These are phyloP conservation scores for Lepidopterella palustris DNA, from an alignment of 495 filamentous ascomycete genomes.

Conservation along the genomic window DNA sequence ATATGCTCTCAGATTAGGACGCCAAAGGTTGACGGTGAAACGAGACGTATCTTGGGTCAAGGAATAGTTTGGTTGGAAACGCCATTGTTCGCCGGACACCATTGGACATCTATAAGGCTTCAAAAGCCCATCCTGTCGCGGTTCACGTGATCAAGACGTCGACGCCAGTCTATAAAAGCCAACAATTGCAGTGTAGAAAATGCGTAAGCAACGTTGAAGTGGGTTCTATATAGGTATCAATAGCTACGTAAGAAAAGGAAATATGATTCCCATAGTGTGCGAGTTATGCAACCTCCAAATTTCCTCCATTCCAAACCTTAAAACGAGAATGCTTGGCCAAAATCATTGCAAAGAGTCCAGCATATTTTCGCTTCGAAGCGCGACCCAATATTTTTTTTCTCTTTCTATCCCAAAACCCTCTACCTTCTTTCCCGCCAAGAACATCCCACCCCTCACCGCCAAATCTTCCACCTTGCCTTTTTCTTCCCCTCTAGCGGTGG, in stretches of 20 bases:
- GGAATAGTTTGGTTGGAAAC: too few species aligned
- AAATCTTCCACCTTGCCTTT: slow-evolving; percentile 27
- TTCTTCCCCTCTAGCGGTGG: slow-evolving; percentile 3
- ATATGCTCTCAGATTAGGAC: too few species aligned
- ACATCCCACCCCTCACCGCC: slow-evolving; percentile 6
- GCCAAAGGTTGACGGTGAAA: too few species aligned
- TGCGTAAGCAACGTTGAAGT: background rate
- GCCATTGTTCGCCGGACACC: too few species aligned
- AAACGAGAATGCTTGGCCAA: too few species aligned
- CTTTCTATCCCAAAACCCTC: background rate
- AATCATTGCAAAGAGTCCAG: background rate
- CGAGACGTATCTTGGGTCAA: too few species aligned
- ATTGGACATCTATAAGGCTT: too few species aligned
- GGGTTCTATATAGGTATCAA: background rate
- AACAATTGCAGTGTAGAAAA: background rate
- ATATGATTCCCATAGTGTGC: too few species aligned
- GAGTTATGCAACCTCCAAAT: background rate
- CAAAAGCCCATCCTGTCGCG: too few species aligned
- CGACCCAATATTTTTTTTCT: background rate
- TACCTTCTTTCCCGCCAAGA: too few species aligned
- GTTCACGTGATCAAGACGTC: too few species aligned
- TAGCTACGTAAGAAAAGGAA: background rate
- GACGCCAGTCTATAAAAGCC: background rate
- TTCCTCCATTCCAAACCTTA: too few species aligned
- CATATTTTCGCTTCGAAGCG: background rate